Evolutionary conservation across 441 rosid species (phyloP), one percentile per base, ranked within the genome.

Genomic region (Adansonia grandidieri): DNA sequence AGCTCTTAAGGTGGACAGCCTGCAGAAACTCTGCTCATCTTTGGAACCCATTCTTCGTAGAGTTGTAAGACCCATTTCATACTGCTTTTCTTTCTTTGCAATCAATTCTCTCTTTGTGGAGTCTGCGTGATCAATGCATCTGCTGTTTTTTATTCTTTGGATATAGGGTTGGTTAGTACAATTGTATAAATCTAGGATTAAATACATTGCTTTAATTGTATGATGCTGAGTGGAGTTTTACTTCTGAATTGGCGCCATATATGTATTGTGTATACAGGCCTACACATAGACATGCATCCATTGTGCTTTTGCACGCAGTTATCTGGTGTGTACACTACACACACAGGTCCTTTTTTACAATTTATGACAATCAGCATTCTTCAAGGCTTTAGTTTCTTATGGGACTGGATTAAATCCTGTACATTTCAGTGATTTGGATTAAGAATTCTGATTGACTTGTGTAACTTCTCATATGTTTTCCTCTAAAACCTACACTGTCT

Each of bases 11-110:
- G 85, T 92, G 77, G 97, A 89, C 80, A 91, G 95, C 82, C 82
- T 92, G 78, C 95, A 92, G 86, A 92, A 86, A 88, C 88, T 92
- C 66, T 92, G 93, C 85, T 92, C 97, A 11, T 92, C 97, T 54
- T 77, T 92, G 91, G 97, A 92, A 78, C 97, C 97, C 15, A 83
- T 92, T 79, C 92, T 92, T 76, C 97, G 97, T 45, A 89, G 93
- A 87, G 93, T 92, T 79, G 97, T 92, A 91, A 88, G 93, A 73
- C 10, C 45, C 17, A 24, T 50, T 75, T 75, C 50, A 42, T 60
- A 20, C 15, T 47, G 37, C 14, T 63, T 82, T 74, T 24, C 14
- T 28, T 22, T 61, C 71, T 24, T 62, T 63, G 57, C 40, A 15
- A 62, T 61, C 58, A 48, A 9, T 24, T 62, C 42, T 28, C 9